Conservation (phyloP, 805 yeast genomes). For the Yamadazyma scolyti region DNA sequence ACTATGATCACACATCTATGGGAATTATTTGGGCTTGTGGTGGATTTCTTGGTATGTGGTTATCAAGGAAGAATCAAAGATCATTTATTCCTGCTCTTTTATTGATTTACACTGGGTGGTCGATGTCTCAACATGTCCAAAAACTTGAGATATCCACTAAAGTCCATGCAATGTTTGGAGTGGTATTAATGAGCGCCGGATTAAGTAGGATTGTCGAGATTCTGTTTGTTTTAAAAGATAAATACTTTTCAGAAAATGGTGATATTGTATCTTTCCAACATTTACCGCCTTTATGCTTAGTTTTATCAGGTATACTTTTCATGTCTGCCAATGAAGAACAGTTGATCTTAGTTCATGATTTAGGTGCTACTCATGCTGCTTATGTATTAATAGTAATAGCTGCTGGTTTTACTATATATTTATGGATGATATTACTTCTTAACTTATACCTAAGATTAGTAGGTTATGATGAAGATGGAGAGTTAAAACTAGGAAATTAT, state of each 20-base stretch:
- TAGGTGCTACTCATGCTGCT: constrained; percentile 83
- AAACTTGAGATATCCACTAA: constrained; percentile 72
- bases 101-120: constrained; percentile 85
- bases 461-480: constrained; percentile 41
- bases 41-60: constrained; percentile 78
- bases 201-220: constrained; percentile 73
- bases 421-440: constrained; percentile 62
- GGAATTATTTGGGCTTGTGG: constrained; percentile 97
- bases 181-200: constrained; percentile 77
- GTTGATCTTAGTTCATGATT: constrained; percentile 59
- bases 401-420: constrained; percentile 66
- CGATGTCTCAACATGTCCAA: constrained; percentile 90
- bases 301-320: constrained; percentile 75
- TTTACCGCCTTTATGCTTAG: constrained; percentile 76
- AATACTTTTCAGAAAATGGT: constrained; percentile 36
- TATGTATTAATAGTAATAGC: constrained; percentile 70
- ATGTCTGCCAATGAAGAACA: constrained; percentile 96
- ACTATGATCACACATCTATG: constrained; percentile 93
- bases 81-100: constrained; percentile 78
- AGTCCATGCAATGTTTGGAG: constrained; percentile 85
- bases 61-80: constrained; percentile 59
- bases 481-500: constrained; percentile 14
- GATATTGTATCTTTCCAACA: constrained; percentile 72
- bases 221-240: constrained; percentile 68
- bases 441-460: constrained; percentile 51